Base-by-base conservation (phyloP, 2,329 filamentous ascomycete species). In the Colletotrichum lini region DNA sequence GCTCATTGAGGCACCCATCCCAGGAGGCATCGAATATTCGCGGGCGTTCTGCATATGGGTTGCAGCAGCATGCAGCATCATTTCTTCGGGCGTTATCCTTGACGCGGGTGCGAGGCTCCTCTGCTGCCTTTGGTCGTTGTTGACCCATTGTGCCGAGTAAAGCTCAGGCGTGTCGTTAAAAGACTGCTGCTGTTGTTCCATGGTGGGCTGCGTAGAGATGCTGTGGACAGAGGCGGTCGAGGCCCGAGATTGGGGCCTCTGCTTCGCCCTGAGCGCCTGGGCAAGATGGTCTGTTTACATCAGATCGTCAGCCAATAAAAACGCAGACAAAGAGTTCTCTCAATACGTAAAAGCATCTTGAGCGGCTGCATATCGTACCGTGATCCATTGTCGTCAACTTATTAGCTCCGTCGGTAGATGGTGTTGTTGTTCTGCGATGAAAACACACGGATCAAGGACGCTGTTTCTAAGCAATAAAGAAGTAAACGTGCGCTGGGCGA, bases 171-270 rank as follows among this genome's bases (percentile, higher is more conserved):
- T 74, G 72, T 86, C 84, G 56, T 79, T 76, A 72, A 87, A 86
- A 67, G 76, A 77, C 38, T 57, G 54, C 47, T 62, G 58, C 23
- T 80, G 79, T 64, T 85, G 85, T 45, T 90, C 88, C 72, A 88
- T 80, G 70, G 81, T 86, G 23, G 85, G 82, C 75, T 89, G 87
- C 2, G 86, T 87, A 47, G 83, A 81, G 73, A 82, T 82, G 79
- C 88, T 89, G 75, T 88, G 87, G 63, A 88, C 84, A 15, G 88
- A 90, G 26, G 87, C 84, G 38, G 88, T 90, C 42, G 88, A 90
- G 63, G 84, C 88, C 75, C 86, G 84, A 60, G 88, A 90, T 69
- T 85, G 83, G 45, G 87, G 83, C 73, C 87, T 85, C 78, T 85
- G 87, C 76, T 84, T 83, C 57, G 84, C 80, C 76, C 86, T 84